phyloP scores from a whole-genome alignment of 176 grass and related monocot genomes.

The Carex littledalei region DNA sequence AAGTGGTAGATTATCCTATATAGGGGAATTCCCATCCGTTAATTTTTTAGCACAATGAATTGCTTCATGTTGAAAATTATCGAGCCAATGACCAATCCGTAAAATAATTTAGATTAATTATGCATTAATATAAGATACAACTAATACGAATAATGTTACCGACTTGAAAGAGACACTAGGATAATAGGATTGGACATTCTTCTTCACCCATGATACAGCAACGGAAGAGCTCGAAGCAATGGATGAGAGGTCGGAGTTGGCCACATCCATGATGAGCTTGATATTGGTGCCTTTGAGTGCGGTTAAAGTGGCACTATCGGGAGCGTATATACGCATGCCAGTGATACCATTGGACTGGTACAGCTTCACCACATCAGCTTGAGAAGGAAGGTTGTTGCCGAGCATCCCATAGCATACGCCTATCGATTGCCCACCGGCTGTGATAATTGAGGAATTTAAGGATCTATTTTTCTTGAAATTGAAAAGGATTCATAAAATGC shows the following conservation, averaged over 20 bases:
- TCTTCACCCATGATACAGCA: constrained; percentile 40
- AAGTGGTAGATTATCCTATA: too few relatives aligned
- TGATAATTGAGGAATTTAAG: too few relatives aligned
- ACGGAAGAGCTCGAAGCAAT: neutral
- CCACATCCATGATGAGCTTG: constrained; percentile 30
- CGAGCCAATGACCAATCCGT: too few relatives aligned
- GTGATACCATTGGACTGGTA: constrained; percentile 50
- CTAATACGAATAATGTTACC: neutral
- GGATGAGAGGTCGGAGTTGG: neutral
- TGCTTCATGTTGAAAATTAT: neutral
- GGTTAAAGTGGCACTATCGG: constrained; percentile 20
- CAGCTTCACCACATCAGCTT: constrained; percentile 41
- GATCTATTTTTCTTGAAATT: too few relatives aligned
- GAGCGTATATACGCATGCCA: constrained; percentile 54
- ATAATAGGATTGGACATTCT: constrained; percentile 45
- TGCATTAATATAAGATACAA: too few relatives aligned
- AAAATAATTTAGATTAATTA: too few relatives aligned
- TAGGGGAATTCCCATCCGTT: too few relatives aligned
- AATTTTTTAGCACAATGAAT: neutral
- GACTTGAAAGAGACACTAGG: constrained; percentile 23
- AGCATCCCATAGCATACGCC: constrained; percentile 60
- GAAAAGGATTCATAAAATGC: too few relatives aligned
- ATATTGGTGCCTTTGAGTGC: constrained; percentile 38
- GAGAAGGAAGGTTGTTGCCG: constrained; percentile 48
- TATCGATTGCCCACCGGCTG: constrained; percentile 33